Evolutionary conservation across 2,329 filamentous ascomycete genomes (phyloP), one percentile per base, ranked within the genome.

Genomic region (Davidsoniella neocaledoniae): DNA sequence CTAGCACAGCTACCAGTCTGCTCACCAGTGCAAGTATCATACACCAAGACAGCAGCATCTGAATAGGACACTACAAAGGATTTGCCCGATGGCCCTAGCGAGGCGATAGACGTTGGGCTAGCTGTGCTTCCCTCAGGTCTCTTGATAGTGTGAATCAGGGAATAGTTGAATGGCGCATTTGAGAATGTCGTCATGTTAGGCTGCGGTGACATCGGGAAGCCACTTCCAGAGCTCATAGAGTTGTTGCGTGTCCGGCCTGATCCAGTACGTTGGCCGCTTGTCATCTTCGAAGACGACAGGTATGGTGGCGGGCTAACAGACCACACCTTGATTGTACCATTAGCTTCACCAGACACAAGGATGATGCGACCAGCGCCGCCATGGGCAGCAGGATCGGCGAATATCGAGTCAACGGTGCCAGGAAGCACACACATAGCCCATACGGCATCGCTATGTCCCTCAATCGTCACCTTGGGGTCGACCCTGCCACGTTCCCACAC

Each of bases 401-500:
- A 93, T 2, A 95, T 74, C 25, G 81, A 71, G 2, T 82, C 85
- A 16, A 86, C 73, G 0, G 85, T 90, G 2, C 85, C 79, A 3
- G 91, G 91, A 2, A 98, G 74, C 12, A 96, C 86, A 59, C 88
- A 95, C 2, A 98, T 75, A 2, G 87, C 82, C 91, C 91, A 98
- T 4, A 98, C 86, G 3, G 88, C 86, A 68, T 98, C 91, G 0
- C 83, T 94, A 60, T 96, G 91, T 1, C 88, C 90, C 56, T 95
- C 86, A 3, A 98, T 71, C 0, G 87, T 94, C 2, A 87, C 87
- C 64, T 96, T 96, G 6, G 91, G 87, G 61, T 96, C 91, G 29
- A 98, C 86, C 43, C 90, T 74, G 25, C 90, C 90, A 46, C 88
- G 78, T 64, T 98, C 90, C 91, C 91, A 98, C 0, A 98, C 87